These are phyloP conservation scores for Teunomyces atbi DNA, from an alignment of 805 yeast species.

Conservation along the genomic window DNA sequence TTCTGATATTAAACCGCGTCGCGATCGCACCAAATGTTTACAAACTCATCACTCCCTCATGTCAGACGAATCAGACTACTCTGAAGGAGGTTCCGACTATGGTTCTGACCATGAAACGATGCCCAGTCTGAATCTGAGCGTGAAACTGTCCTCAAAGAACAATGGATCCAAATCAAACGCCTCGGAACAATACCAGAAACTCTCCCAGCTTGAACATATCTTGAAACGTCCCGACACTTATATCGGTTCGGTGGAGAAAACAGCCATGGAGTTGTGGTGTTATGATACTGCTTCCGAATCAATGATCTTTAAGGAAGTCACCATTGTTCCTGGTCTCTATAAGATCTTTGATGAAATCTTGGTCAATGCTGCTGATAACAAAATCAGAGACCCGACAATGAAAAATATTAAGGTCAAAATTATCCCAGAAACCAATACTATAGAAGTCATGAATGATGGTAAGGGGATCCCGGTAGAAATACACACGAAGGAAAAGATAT, in stretches of 20 bases:
- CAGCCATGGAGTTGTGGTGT: conserved; percentile 82
- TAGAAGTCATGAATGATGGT: conserved; percentile 89
- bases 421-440: conserved; percentile 67
- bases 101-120: conserved; percentile 2
- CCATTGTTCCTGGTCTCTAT: conserved; percentile 91
- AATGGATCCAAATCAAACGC: conserved; percentile 30
- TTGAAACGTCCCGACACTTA: conserved; percentile 97
- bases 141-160: background rate
- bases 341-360: conserved; percentile 96
- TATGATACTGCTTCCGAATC: conserved; percentile 50
- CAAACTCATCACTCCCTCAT: background rate
- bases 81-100: conserved; percentile 10
- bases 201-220: conserved; percentile 94
- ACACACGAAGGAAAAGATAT: conserved; percentile 86
- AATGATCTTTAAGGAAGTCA: conserved; percentile 57
- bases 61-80: conserved; percentile 7
- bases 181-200: conserved; percentile 83
- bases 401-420: conserved; percentile 79
- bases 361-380: conserved; percentile 98
- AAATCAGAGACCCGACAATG: conserved; percentile 92
- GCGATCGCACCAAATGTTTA: background rate
- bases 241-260: conserved; percentile 88
- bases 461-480: conserved; percentile 93
- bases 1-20: conserved; percentile 1
- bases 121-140: conserved; percentile 10